Conservation (phyloP, 331 rosid species). For the Dryas integrifolia region DNA sequence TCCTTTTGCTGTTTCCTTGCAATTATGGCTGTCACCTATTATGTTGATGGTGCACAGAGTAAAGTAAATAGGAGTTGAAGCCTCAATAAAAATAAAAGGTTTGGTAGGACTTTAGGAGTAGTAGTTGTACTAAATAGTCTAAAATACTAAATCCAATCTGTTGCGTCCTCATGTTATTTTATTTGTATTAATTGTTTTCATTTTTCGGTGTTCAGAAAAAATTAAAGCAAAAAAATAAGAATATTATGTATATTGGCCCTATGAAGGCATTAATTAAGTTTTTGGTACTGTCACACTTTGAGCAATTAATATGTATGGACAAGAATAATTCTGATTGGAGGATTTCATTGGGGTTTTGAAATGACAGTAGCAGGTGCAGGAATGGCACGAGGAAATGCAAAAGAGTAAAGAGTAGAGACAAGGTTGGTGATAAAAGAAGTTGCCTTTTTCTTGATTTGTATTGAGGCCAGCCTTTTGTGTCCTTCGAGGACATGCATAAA, state of each 20-base stretch:
- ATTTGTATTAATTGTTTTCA: no score
- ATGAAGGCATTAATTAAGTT: neutral
- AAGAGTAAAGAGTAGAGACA: conserved; percentile 14
- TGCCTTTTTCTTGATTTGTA: conserved; percentile 25
- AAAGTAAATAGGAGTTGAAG: no score
- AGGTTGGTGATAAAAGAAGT: conserved; percentile 22
- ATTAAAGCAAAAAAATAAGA: no score
- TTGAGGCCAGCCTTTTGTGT: conserved; percentile 20
- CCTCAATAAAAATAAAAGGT: no score
- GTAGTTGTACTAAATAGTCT: no score
- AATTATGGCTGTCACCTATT: neutral
- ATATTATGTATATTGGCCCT: neutral
- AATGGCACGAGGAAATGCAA: neutral
- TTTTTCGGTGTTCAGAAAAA: no score
- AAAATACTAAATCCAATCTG: no score
- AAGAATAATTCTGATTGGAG: conserved; percentile 11
- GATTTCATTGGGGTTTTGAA: conserved; percentile 22
- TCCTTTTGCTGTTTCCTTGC: neutral
- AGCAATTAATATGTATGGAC: conserved; percentile 8
- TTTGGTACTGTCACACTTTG: neutral
- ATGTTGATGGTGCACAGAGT: neutral
- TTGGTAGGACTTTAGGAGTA: no score
- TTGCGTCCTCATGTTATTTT: no score
- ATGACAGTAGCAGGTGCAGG: conserved; percentile 25
- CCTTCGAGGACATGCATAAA: conserved; percentile 10